Evolutionary conservation across 2,329 filamentous ascomycete species (phyloP).

Genomic region (Arachnomyces sp.): DNA sequence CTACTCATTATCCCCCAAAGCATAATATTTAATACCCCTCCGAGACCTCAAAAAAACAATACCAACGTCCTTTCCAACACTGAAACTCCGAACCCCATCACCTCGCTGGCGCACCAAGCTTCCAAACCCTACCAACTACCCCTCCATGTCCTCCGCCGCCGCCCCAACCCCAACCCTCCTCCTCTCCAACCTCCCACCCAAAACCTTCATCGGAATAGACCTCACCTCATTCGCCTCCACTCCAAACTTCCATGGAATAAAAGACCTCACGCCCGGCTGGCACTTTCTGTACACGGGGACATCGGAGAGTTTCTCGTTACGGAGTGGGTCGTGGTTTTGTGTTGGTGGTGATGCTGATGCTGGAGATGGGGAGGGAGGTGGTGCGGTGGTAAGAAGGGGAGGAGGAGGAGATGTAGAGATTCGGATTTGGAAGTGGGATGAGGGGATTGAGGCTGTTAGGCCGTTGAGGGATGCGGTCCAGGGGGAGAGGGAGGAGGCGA

Average conservation of each 20-base stretch:
- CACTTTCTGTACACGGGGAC: conserved; percentile 56
- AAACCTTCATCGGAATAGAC: conserved; percentile 44
- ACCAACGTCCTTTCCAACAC: not conserved
- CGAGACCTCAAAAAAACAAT: no score
- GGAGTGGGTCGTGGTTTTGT: conserved; percentile 55
- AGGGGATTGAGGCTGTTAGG: conserved; percentile 27
- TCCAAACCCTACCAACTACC: conserved; percentile 1
- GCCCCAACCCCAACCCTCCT: conserved; percentile 35
- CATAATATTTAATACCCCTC: no score
- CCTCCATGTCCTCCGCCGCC: conserved; percentile 17
- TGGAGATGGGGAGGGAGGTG: conserved; percentile 8
- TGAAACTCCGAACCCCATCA: not conserved
- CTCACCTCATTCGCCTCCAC: conserved; percentile 56
- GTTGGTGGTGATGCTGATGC: conserved; percentile 25
- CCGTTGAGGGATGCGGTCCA: conserved; percentile 25
- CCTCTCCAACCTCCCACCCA: conserved; percentile 36
- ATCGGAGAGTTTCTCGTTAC: conserved; percentile 50
- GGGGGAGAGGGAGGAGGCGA: conserved; percentile 36
- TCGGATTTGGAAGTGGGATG: conserved; percentile 48
- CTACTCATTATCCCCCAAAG: no score
- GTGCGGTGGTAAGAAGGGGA: conserved; percentile 9
- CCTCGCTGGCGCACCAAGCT: not conserved
- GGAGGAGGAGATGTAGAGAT: conserved; percentile 34
- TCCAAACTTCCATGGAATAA: conserved; percentile 53
- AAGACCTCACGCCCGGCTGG: conserved; percentile 48